phyloP scores from a whole-genome alignment of 805 yeast species.

The Jamesozyma hellenica region DNA sequence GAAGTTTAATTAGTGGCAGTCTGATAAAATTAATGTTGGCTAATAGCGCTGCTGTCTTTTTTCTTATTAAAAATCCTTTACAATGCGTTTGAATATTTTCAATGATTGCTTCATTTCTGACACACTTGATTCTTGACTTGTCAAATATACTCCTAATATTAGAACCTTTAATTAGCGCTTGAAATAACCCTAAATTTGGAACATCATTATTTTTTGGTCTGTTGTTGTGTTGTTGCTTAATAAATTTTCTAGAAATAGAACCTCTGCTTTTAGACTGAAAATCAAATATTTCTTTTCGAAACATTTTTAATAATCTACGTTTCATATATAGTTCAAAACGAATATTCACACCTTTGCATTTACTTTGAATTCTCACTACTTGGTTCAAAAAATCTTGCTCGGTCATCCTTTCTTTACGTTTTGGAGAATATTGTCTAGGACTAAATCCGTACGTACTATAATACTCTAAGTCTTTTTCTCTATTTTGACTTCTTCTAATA shows the following conservation, averaged over 20 bases:
- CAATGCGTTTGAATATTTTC: constrained; percentile 31
- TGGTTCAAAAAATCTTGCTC: constrained; percentile 22
- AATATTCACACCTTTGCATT: constrained; percentile 57
- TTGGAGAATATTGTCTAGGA: constrained; percentile 24
- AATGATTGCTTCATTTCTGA: constrained; percentile 22
- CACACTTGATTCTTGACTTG: constrained; percentile 13
- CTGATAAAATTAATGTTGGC: constrained; percentile 3
- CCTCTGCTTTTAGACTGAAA: constrained; percentile 49
- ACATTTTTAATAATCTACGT: constrained; percentile 49
- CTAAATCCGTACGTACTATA: constrained; percentile 17
- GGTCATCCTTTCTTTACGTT: constrained; percentile 22
- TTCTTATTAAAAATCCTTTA: constrained; percentile 32
- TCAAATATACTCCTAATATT: constrained; percentile 21
- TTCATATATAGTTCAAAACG: constrained; percentile 57
- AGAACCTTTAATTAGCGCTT: constrained; percentile 45
- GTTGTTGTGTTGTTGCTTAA: not conserved
- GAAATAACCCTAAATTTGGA: constrained; percentile 31
- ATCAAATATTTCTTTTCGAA: constrained; percentile 38
- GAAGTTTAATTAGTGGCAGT: constrained; percentile 14
- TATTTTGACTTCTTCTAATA: constrained; percentile 22
- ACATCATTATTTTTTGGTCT: constrained; percentile 7
- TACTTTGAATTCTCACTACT: constrained; percentile 52
- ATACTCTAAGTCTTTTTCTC: constrained; percentile 17
- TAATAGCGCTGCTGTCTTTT: constrained; percentile 3
- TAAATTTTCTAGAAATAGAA: constrained; percentile 13